A percentile compares a stretch with the other conserved stretches of the same genome.
phyloP scores from a whole-genome alignment of 208 protist species.

The Naegleria lovaniensis region DNA sequence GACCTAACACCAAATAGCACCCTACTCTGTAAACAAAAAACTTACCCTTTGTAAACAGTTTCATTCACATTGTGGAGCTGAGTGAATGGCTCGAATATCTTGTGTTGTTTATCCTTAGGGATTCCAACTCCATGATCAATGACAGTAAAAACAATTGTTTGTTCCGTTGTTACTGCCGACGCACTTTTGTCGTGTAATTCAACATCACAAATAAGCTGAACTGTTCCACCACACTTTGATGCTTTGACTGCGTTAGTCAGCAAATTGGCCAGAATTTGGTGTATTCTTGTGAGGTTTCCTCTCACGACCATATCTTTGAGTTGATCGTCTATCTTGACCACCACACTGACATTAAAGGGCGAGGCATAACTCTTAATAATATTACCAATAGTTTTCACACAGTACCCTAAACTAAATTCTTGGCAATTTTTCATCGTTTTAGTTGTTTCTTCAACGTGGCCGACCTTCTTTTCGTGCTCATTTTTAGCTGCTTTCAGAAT shows the following conservation, averaged over 20 bases:
- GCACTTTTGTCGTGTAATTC: too few species aligned
- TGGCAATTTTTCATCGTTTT: background rate
- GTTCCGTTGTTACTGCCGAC: too few species aligned
- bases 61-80: background rate
- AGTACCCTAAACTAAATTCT: background rate
- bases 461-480: background rate
- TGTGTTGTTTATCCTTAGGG: background rate
- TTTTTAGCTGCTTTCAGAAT: background rate
- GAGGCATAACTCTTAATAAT: background rate
- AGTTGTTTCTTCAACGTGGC: too few species aligned
- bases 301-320: background rate
- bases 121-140: background rate
- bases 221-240: background rate
- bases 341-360: background rate
- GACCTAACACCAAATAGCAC: too few species aligned
- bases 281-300: background rate
- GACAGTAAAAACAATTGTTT: background rate
- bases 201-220: background rate
- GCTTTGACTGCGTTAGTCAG: background rate
- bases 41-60: background rate
- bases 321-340: background rate
- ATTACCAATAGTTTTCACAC: background rate
- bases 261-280: background rate
- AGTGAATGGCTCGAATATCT: background rate
- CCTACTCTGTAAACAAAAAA: too few species aligned